Evolutionary conservation across 176 grass and related monocot species (phyloP).

Genomic region (Echinochloa phyllopogon): DNA sequence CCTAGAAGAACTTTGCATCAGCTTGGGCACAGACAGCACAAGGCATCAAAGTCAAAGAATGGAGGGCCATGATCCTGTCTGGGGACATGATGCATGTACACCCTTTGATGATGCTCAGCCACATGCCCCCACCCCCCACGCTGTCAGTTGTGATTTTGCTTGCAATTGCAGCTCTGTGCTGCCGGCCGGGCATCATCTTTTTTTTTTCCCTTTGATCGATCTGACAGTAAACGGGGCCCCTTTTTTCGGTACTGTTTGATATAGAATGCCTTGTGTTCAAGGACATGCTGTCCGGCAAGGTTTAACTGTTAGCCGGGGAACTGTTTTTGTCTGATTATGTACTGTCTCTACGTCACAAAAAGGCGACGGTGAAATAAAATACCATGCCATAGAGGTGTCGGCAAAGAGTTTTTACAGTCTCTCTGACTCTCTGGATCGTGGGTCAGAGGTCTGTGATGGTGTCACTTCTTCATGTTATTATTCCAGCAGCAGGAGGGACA

Average conservation of each 20-base stretch:
- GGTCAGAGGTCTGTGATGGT: neutral
- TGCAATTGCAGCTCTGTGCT: conserved; percentile 28
- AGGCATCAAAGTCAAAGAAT: conserved; percentile 36
- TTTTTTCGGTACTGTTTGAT: neutral
- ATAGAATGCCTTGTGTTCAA: conserved; percentile 25
- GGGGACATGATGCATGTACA: neutral
- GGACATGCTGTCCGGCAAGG: neutral
- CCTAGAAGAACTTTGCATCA: too few species aligned
- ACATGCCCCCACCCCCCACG: conserved; percentile 8
- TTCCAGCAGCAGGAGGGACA: neutral
- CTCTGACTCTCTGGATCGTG: neutral
- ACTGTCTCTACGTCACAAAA: neutral
- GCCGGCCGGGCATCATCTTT: neutral
- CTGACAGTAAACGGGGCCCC: conserved; percentile 27
- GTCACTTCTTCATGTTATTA: conserved; percentile 2
- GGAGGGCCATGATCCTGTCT: conserved; percentile 38
- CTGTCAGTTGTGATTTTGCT: conserved; percentile 34
- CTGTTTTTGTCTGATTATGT: neutral
- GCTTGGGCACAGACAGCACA: neutral
- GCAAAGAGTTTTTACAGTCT: conserved; percentile 1
- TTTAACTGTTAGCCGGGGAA: neutral
- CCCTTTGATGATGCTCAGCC: conserved; percentile 7
- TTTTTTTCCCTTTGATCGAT: conserved; percentile 37
- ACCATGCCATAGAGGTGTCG: conserved; percentile 19
- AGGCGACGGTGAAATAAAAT: too few species aligned